A percentile compares a stretch with the other conserved stretches of the same genome.
phyloP scores from a whole-genome alignment of 2,329 filamentous ascomycete species.

The Colletotrichum lindemuthianum region DNA sequence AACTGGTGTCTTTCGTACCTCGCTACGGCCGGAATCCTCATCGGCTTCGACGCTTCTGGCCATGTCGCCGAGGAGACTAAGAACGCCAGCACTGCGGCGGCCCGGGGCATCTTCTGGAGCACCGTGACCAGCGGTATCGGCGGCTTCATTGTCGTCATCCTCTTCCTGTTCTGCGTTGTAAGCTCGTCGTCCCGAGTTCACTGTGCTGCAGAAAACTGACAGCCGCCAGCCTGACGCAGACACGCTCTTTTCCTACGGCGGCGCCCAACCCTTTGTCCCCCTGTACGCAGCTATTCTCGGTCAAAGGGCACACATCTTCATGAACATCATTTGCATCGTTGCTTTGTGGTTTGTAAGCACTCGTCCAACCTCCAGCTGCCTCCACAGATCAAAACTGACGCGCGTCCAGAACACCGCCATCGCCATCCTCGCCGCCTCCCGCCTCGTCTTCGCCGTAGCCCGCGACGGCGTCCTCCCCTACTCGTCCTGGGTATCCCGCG shows the following conservation, averaged over 20 bases:
- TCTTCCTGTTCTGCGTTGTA: constrained; percentile 68
- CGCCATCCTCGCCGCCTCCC: constrained; percentile 66
- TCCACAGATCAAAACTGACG: background rate
- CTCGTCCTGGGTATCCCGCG: constrained; percentile 65
- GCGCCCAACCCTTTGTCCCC: constrained; percentile 67
- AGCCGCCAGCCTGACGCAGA: constrained; percentile 58
- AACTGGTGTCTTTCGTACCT: constrained; percentile 72
- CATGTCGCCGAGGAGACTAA: constrained; percentile 71
- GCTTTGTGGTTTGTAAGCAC: constrained; percentile 60
- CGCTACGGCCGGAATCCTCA: constrained; percentile 68
- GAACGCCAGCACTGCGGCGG: constrained; percentile 65
- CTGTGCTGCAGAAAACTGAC: background rate
- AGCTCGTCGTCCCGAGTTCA: constrained; percentile 36
- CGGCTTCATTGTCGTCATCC: constrained; percentile 64
- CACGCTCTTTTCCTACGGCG: constrained; percentile 61
- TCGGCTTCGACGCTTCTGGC: constrained; percentile 70
- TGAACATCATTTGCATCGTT: constrained; percentile 66
- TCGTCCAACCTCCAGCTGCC: rapidly evolving
- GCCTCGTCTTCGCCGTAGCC: constrained; percentile 71
- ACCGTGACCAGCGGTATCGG: constrained; percentile 66
- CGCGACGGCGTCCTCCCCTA: constrained; percentile 69
- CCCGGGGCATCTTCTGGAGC: constrained; percentile 69
- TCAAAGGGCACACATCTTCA: constrained; percentile 66
- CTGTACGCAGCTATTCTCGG: constrained; percentile 67
- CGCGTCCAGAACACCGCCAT: constrained; percentile 63